A percentile compares a stretch with the other conserved stretches of the same genome.
These are phyloP conservation scores for Vanilla planifolia DNA, from an alignment of 106 monocot species.

Conservation along the genomic window DNA sequence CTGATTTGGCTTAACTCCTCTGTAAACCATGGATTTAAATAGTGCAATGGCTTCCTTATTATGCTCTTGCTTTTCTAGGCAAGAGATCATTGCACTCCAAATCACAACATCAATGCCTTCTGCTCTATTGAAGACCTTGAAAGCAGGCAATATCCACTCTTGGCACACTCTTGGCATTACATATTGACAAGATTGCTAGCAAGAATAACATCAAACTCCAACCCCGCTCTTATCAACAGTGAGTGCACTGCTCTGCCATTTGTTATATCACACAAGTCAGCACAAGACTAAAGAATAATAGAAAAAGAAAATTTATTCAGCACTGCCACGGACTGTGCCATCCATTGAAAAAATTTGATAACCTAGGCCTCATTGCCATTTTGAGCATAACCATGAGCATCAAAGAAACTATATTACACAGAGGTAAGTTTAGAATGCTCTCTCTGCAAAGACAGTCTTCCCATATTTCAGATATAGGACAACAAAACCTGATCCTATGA, in stretches of 20 bases:
- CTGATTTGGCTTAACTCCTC: conserved; percentile 22
- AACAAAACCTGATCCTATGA: conserved; percentile 28
- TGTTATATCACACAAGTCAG: conserved; percentile 13
- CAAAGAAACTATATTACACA: conserved; percentile 24
- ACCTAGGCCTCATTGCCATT: conserved; percentile 20
- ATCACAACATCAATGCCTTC: conserved; percentile 32
- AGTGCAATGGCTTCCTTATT: conserved; percentile 22
- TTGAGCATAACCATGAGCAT: conserved; percentile 23
- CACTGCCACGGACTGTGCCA: conserved; percentile 11
- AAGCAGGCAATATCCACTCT: conserved; percentile 29
- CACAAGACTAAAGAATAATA: conserved; percentile 28
- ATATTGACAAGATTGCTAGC: conserved; percentile 42
- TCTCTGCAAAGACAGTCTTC: conserved; percentile 28
- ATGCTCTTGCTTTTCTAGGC: conserved; percentile 22
- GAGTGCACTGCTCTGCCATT: conserved; percentile 23
- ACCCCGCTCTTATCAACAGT: conserved; percentile 33
- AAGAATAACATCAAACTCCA: conserved; percentile 27
- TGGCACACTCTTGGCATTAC: too few species aligned
- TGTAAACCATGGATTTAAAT: conserved; percentile 16
- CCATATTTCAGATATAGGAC: conserved; percentile 45
- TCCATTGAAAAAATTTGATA: conserved; percentile 16
- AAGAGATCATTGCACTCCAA: conserved; percentile 47
- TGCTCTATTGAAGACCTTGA: conserved; percentile 20
- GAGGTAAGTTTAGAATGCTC: conserved; percentile 25
- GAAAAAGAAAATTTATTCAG: conserved; percentile 25